Percentiles rank a stretch among this genome's conserved stretches.
These are phyloP conservation scores for Ogataea trehalophila DNA, from an alignment of 805 yeast species.

Conservation along the genomic window DNA sequence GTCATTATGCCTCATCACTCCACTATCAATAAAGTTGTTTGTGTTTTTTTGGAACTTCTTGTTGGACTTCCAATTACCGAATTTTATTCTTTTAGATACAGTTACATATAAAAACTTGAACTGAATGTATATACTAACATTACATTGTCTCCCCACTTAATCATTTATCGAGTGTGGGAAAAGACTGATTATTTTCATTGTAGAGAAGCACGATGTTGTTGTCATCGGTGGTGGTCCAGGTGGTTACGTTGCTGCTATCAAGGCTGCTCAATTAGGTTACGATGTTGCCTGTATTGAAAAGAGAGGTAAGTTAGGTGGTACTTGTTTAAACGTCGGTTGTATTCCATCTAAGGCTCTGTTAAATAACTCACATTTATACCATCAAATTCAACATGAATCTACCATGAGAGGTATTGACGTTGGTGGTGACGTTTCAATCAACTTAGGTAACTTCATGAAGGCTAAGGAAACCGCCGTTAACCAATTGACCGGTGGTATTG, in stretches of 20 bases:
- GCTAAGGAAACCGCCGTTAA: conserved; percentile 89
- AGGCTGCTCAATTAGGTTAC: conserved; percentile 93
- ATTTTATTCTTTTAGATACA: no score
- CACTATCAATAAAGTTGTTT: no score
- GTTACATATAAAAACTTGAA: no score
- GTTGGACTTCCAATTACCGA: no score
- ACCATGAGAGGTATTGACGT: conserved; percentile 87
- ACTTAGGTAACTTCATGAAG: conserved; percentile 75
- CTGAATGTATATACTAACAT: conserved; percentile 9
- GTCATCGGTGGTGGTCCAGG: conserved; percentile 99
- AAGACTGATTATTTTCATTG: not conserved
- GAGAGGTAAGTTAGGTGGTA: conserved; percentile 96
- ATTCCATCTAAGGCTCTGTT: conserved; percentile 95
- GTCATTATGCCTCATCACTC: not conserved
- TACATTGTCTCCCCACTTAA: not conserved
- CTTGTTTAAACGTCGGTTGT: conserved; percentile 98
- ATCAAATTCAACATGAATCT: conserved; percentile 82
- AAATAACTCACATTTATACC: conserved; percentile 92
- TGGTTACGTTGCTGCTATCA: conserved; percentile 98
- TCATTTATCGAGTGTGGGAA: not conserved
- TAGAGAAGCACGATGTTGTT: conserved; percentile 75
- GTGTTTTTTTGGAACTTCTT: no score
- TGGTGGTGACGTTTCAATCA: conserved; percentile 58
- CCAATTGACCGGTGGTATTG: conserved; percentile 91
- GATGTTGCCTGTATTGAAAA: conserved; percentile 96